Evolutionary conservation across 192 early-diverging fungal genomes (phyloP), one percentile per base, ranked within the genome.

Genomic region (Coemansia sp.): DNA sequence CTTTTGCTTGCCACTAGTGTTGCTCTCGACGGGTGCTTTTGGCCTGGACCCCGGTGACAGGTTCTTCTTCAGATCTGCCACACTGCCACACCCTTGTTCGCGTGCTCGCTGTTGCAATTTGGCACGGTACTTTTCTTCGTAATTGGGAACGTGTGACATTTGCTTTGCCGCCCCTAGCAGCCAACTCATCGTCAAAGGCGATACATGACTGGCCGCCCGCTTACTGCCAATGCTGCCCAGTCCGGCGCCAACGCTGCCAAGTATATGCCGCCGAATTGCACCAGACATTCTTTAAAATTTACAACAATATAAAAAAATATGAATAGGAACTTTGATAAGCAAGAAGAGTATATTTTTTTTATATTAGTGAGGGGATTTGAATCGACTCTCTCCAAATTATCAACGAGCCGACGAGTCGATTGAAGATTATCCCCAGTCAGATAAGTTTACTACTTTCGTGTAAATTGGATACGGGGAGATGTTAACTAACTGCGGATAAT

Each of bases 121-220:
- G 3, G 85, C 76, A 8, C 75, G 82, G 82, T 92, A 92, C 73
- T 90, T 92, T 22, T 83, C 75, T 30, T 84, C 80, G 64, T 84
- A 84, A 65, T 88, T 66, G 6, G 80, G 80, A 15, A 84, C 63
- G 58, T 86, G 75, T 16, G 80, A 83, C 75, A 83, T 68, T 24
- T 58, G 78, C 69, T 76, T 83, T 29, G 55, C 55, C 15, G 62
- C 56, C 30, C 38, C n/a, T 35, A 66, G 29, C 62, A 80, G 52
- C 35, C 58, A 37, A 44, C 61, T 44, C 50, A 63, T 55, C 24
- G 61, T 30, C 50, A 79, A 61, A 20, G 72, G 65, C 29, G 77
- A 61, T 2, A 38, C 72, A 49, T 79, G 74, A 68, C 74, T 76
- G 7, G 72, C 80, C 22, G 61, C 37, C 50, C 71, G 74, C n/a